Base-by-base conservation (phyloP, 1,139 yeast species). In the Hansenula anomala region DNA sequence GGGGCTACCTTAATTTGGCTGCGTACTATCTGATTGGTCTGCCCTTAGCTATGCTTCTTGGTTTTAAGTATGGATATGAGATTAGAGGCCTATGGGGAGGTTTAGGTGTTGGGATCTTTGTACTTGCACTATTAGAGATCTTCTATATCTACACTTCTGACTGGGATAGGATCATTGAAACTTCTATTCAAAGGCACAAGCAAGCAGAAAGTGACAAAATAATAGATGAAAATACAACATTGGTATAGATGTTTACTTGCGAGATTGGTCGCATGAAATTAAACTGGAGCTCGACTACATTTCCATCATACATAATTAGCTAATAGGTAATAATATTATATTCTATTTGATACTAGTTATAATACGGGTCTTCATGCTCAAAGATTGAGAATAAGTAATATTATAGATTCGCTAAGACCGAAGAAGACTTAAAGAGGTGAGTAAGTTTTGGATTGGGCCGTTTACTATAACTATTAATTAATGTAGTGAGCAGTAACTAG, bases 51-150 rank as follows among this genome's bases (percentile, higher is more conserved):
- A 54, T 80, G 28, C 53, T 67, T 3, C 61, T 84, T 24, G 79
- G 83, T 29, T 78, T 80, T 49, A 53, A 61, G 17, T 60, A 61
- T 6, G 67, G 68, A 25, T 62, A 82, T 25, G 58, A 63, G 14
- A 81, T 28, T 72, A 78, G 49, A 87, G 96, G 96, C 0, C 66
- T 87, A 41, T 87, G 96, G 96, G 47, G 76, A 9, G 95, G 95
- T 0, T 69, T 84, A 33, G 84, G 87, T 0, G 54, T 75, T 24
- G 95, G 92, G 0, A 69, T 86, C 64, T 52, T 76, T 27, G 49
- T 75, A 28, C 80, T 87, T 42, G 82, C 84, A 0, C 34, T 69
- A 1, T 61, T 71, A 9, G 89, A 86, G 49, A 50, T 61, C 4
- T 58, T 55, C 34, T 67, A 60, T 40, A 62, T 73, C 27, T 49